These are phyloP conservation scores for Yarrowia sp. DNA, from an alignment of 805 yeast species.

Conservation along the genomic window DNA sequence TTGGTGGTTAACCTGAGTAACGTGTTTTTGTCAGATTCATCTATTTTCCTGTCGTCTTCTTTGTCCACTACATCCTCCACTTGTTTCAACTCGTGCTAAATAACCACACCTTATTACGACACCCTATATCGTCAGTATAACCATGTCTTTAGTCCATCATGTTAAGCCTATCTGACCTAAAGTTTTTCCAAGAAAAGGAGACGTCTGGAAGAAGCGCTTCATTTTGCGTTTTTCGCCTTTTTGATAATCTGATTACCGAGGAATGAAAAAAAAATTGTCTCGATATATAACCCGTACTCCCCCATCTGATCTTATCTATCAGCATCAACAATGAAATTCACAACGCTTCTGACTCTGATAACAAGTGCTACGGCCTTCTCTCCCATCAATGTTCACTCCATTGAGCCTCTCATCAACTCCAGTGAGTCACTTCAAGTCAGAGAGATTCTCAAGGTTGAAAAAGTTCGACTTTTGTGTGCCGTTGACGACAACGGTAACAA, in stretches of 20 bases:
- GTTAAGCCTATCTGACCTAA: background rate
- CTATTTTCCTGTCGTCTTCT: background rate
- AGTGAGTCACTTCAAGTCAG: background rate
- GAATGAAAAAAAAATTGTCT: background rate
- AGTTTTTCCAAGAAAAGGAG: constrained; percentile 5
- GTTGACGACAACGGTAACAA: background rate
- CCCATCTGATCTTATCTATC: background rate
- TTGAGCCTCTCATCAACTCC: constrained; percentile 7
- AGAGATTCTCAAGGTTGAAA: constrained; percentile 9
- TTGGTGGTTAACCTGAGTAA: background rate
- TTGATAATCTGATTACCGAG: too few relatives aligned
- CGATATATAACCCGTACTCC: background rate
- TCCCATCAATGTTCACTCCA: constrained; percentile 12
- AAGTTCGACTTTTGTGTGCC: background rate
- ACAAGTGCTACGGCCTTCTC: background rate
- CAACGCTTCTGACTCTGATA: background rate
- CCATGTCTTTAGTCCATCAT: too few relatives aligned
- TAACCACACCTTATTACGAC: background rate
- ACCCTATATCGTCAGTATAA: background rate
- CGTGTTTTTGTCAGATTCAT: background rate
- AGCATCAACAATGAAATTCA: background rate
- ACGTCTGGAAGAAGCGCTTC: background rate
- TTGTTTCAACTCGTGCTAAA: too few relatives aligned
- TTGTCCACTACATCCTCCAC: too few relatives aligned
- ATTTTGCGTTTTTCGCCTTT: background rate